phyloP scores from a whole-genome alignment of 371 early-diverging fungal genomes.

The Scutellospora calospora region DNA sequence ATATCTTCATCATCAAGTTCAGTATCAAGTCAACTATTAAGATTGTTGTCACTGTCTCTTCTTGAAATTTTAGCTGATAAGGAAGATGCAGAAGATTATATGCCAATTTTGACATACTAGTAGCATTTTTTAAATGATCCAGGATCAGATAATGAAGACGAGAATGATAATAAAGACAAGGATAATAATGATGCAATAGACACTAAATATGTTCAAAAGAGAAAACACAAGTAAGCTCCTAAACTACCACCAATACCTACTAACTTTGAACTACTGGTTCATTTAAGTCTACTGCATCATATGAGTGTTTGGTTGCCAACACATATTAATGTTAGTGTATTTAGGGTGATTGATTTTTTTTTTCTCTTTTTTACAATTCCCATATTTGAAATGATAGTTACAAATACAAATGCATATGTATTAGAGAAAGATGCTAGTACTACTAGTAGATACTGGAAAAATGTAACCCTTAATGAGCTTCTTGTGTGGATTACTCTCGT shows the following conservation, averaged over 20 bases:
- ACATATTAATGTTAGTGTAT: neutral
- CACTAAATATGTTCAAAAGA: neutral
- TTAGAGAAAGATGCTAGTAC: conserved; percentile 6
- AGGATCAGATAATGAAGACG: conserved; percentile 16
- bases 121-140: no score
- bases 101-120: no score
- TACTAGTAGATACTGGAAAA: neutral
- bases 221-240: no score
- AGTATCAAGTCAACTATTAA: no score
- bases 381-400: neutral
- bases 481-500: neutral
- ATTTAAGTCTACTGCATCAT: neutral
- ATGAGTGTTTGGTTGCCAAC: neutral
- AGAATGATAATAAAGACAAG: neutral
- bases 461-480: neutral
- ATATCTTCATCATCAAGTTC: no score
- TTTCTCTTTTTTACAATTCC: conserved; percentile 15
- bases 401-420: conserved; percentile 35
- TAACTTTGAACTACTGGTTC: conserved; percentile 3
- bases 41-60: no score
- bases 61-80: no score
- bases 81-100: no score
- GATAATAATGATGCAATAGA: neutral
- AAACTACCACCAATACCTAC: neutral
- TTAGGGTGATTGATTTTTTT: conserved; percentile 7